Evolutionary conservation across 163 green algal species (phyloP).

Genomic region (Smithsoniella earleae): DNA sequence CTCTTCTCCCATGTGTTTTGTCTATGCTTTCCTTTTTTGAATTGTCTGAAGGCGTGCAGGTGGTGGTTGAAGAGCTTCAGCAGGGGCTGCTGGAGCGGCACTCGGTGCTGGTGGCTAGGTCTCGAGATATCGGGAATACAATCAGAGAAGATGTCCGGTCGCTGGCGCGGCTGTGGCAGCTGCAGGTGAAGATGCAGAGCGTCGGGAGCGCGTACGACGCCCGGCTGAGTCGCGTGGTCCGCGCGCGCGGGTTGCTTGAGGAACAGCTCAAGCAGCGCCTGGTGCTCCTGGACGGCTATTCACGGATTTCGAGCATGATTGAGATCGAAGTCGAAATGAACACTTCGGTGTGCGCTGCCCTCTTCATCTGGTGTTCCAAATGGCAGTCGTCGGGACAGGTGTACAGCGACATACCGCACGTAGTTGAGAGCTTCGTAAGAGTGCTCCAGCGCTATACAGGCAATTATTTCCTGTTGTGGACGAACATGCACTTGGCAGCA

Average conservation of each 20-base stretch:
- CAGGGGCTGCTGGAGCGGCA: slow-evolving; percentile 70
- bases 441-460: background rate
- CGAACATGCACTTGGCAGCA: too few relatives aligned
- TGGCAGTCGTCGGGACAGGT: background rate
- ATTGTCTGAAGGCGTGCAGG: too few relatives aligned
- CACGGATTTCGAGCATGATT: slow-evolving; percentile 77
- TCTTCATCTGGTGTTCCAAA: background rate
- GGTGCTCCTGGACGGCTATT: slow-evolving; percentile 71
- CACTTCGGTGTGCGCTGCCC: slow-evolving; percentile 5
- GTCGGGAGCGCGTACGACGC: slow-evolving; percentile 44
- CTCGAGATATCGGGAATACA: slow-evolving; percentile 37
- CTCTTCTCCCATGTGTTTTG: too few relatives aligned
- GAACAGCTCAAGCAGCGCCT: slow-evolving; percentile 51
- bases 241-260: slow-evolving; percentile 52
- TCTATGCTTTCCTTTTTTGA: too few relatives aligned
- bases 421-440: background rate
- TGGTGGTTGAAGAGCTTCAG: slow-evolving; percentile 58
- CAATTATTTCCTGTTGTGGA: slow-evolving; percentile 27
- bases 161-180: slow-evolving; percentile 70
- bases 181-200: slow-evolving; percentile 45
- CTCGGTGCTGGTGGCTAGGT: slow-evolving; percentile 40
- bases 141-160: slow-evolving; percentile 56
- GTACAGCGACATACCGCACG: background rate
- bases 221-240: slow-evolving; percentile 53
- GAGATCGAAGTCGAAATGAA: slow-evolving; percentile 76